Evolutionary conservation across 1,284 basidiomycete species (phyloP).

Genomic region (Apiotrichum gamsii): DNA sequence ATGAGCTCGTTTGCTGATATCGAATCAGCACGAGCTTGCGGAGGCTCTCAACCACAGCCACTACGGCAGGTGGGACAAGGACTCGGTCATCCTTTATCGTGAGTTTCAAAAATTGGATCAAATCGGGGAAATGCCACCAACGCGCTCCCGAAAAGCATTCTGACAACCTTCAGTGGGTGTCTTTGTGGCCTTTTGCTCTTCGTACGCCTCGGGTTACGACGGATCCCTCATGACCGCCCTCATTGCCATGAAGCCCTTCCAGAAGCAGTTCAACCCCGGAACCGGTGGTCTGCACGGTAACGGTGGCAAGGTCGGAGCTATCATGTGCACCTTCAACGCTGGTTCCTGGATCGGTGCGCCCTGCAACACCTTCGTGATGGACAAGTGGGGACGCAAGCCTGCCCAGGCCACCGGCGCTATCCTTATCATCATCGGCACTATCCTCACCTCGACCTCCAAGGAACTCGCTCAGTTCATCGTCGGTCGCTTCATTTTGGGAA

Average conservation of each 20-base stretch:
- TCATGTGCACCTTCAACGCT: neutral
- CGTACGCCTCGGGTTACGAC: slow-evolving; percentile 5
- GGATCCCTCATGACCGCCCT: slow-evolving; percentile 1
- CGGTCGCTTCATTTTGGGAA: slow-evolving; percentile 54
- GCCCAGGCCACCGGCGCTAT: slow-evolving; percentile 52
- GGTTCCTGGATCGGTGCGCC: slow-evolving; percentile 3
- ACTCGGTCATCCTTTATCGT: neutral
- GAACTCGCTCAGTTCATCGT: slow-evolving; percentile 41
- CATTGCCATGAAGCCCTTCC: neutral
- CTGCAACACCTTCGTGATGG: slow-evolving; percentile 18
- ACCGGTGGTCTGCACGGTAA: too few relatives aligned
- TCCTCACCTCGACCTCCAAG: slow-evolving; percentile 32
- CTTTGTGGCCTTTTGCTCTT: neutral
- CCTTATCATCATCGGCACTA: slow-evolving; percentile 48
- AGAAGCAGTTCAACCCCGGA: neutral
- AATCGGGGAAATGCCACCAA: too few relatives aligned
- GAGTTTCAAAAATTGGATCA: too few relatives aligned
- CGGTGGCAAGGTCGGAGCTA: neutral
- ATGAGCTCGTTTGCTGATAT: too few relatives aligned
- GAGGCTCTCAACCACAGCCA: neutral
- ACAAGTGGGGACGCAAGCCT: slow-evolving; percentile 53
- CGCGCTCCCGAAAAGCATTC: too few relatives aligned
- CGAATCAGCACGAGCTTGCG: too few relatives aligned
- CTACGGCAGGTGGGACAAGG: neutral
- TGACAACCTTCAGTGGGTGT: neutral